These are phyloP conservation scores for Daldinia sp. DNA, from an alignment of 2,329 filamentous ascomycete species.

Conservation along the genomic window DNA sequence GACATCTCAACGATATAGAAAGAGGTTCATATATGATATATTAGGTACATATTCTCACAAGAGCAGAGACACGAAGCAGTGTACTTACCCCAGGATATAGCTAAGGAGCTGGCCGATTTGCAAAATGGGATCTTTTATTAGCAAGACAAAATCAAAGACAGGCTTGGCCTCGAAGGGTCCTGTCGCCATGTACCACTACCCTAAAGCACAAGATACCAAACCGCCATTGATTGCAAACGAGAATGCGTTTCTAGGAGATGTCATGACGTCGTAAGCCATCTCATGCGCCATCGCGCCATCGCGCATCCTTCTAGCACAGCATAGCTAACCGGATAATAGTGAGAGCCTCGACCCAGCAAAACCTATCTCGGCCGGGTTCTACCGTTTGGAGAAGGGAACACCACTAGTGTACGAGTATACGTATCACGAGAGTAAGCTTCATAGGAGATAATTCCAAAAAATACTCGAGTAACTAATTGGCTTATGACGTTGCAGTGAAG, in stretches of 20 bases:
- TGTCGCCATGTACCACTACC: constrained; percentile 53
- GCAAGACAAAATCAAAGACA: constrained; percentile 32
- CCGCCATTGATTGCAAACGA: constrained; percentile 72
- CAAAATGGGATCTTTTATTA: constrained; percentile 32
- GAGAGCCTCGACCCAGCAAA: constrained; percentile 58
- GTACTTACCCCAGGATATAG: background rate
- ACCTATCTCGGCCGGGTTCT: constrained; percentile 71
- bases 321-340: constrained; percentile 42
- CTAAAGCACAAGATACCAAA: constrained; percentile 68
- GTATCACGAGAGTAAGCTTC: constrained; percentile 66
- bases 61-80: background rate
- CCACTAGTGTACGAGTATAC: constrained; percentile 73
- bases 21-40: constrained; percentile 6
- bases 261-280: constrained; percentile 59
- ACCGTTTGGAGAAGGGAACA: constrained; percentile 72
- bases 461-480: background rate
- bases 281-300: background rate
- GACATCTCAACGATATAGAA: constrained; percentile 7
- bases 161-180: constrained; percentile 15
- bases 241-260: constrained; percentile 72
- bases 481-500: constrained; percentile 58
- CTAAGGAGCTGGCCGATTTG: background rate
- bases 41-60: background rate
- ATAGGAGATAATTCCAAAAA: background rate
- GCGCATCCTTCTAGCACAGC: background rate